phyloP scores from a whole-genome alignment of 1,284 basidiomycete species.

The Sporisorium reilianum region DNA sequence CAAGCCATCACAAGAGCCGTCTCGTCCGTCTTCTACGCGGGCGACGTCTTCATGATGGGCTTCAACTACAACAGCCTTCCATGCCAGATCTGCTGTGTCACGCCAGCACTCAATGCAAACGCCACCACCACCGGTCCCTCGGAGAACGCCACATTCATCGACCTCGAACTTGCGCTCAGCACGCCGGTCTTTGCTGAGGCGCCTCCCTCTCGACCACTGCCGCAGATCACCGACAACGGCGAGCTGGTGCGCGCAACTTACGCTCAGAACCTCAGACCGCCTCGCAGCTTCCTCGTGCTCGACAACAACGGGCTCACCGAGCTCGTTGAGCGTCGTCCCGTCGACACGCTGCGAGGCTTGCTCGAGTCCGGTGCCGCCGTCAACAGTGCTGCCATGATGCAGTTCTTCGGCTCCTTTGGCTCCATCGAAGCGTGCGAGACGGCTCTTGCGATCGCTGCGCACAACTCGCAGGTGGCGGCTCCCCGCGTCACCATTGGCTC shows the following conservation, averaged over 20 bases:
- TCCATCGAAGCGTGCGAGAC: slow-evolving; percentile 82
- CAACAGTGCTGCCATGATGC: slow-evolving; percentile 60
- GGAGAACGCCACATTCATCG: slow-evolving; percentile 53
- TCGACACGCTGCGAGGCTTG: slow-evolving; percentile 79
- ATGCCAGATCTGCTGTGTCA: slow-evolving; percentile 51
- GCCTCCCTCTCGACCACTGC: slow-evolving; percentile 15
- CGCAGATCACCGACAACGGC: slow-evolving; percentile 48
- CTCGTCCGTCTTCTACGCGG: slow-evolving; percentile 50
- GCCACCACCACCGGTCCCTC: slow-evolving; percentile 34
- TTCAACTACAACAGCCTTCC: slow-evolving; percentile 52
- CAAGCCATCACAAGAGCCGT: slow-evolving; percentile 40
- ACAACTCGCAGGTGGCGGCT: slow-evolving; percentile 62
- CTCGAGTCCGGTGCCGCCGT: slow-evolving; percentile 66
- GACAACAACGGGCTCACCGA: slow-evolving; percentile 87
- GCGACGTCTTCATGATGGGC: slow-evolving; percentile 53
- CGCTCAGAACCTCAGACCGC: slow-evolving; percentile 79
- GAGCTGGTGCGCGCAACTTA: slow-evolving; percentile 79
- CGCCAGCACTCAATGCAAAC: slow-evolving; percentile 36
- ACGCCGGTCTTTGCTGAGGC: slow-evolving; percentile 59
- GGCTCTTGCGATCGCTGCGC: slow-evolving; percentile 78
- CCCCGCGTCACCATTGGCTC: slow-evolving; percentile 42
- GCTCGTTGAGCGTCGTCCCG: slow-evolving; percentile 82
- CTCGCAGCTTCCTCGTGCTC: slow-evolving; percentile 84
- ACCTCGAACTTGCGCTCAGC: slow-evolving; percentile 50
- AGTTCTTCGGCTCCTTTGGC: slow-evolving; percentile 63